Evolutionary conservation across 1,284 basidiomycete genomes (phyloP), one percentile per base, ranked within the genome.

Genomic region (Heimioporus punctisporus): DNA sequence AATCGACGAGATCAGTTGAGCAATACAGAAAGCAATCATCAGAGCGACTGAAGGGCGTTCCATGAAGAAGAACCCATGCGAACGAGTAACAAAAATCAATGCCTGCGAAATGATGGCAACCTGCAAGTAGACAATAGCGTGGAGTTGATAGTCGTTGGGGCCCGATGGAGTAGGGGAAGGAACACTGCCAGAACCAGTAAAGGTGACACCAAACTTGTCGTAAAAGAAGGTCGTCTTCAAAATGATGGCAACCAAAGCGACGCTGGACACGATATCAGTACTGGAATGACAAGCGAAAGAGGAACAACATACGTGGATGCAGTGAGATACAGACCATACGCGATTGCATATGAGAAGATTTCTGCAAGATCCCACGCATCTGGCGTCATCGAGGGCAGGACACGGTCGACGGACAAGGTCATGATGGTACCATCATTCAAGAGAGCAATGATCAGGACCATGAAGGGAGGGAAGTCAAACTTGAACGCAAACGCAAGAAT

Each of bases 351-450:
- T 41, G 93, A 84, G 81, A 97, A 98, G 69, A 98, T 98, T 81
- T 98, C 96, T 28, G 90, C 85, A 63, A 98, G 77, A 73, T 98
- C 95, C 96, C 96, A 98, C 66, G 90, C 90, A 75, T 98, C 95
- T 6, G 93, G 93, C 31, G 90, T 90, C 75, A 81, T 90, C 49
- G 93, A 95, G 47, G 96, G 96, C 68, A 98, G 77, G 60, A 98
- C 96, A 75, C 96, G 94, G 76, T 98, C 96, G 57, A 98, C 91
- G 28, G 95, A 97, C 61, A 98, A 84, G 14, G 96, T 98, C 95
- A 98, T 98, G 84, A 98, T 97, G 64, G 96, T 97, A 75, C 96
- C 96, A 73, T 98, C 96, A 77, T 98, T 98, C 64, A 98, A 81
- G 51, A 98, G 83, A 57, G 96, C 95, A 64, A 98, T 97, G 76